These are phyloP conservation scores for Naganishia cerealis DNA, from an alignment of 1,284 basidiomycete species.

Conservation along the genomic window DNA sequence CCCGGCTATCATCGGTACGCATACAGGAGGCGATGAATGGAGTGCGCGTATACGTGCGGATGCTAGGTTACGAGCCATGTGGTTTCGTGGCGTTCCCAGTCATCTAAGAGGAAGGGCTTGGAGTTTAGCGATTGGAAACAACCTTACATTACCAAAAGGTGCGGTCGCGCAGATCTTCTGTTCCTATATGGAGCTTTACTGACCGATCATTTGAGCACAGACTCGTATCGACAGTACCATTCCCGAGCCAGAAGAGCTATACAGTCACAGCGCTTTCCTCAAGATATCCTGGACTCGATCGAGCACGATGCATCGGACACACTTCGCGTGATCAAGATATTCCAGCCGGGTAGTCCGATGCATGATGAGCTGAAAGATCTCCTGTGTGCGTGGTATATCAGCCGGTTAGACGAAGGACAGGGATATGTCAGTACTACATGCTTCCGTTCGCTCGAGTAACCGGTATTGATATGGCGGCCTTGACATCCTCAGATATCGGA, in stretches of 20 bases:
- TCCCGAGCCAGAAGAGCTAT: conserved; percentile 73
- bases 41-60: conserved; percentile 35
- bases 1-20: conserved; percentile 35
- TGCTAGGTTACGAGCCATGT: conserved; percentile 67
- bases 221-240: conserved; percentile 71
- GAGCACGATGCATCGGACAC: conserved; percentile 78
- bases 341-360: conserved; percentile 76
- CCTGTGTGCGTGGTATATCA: conserved; percentile 85
- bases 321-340: conserved; percentile 84
- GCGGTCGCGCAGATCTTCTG: conserved; percentile 36
- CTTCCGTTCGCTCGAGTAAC: background rate
- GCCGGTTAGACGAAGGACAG: conserved; percentile 80
- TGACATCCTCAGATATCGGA: conserved; percentile 47
- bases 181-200: conserved; percentile 13
- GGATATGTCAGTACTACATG: conserved; percentile 63
- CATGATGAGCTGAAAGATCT: conserved; percentile 83
- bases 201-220: conserved; percentile 53
- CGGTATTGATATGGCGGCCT: conserved; percentile 18
- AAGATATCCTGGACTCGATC: conserved; percentile 67
- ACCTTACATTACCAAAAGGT: conserved; percentile 83
- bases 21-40: conserved; percentile 36
- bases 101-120: conserved; percentile 82
- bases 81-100: conserved; percentile 90
- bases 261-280: conserved; percentile 70
- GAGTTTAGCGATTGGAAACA: conserved; percentile 84